Base-by-base conservation (phyloP, 768 basidiomycete genomes). In the Galerina marginata region DNA sequence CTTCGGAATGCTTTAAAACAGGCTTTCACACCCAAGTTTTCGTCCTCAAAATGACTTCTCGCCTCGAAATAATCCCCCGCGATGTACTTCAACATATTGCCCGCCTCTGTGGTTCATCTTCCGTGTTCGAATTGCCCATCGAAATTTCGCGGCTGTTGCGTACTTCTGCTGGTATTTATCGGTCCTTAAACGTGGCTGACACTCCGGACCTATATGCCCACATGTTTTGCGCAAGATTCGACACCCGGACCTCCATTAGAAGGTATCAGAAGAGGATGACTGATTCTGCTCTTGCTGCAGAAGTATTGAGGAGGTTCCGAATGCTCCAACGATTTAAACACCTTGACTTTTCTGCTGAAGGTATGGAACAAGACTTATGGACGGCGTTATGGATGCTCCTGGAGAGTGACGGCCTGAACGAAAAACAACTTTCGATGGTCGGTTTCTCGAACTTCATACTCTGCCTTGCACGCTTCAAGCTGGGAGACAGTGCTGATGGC, bases 21-120 rank as follows among this genome's bases (percentile, higher is more conserved):
- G 39, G 39, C 11, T 11, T 42, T 29, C 12, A 3, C 44, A 2
- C 25, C 26, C 20, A 33, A 37, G 45, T 38, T 4, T 48, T 9
- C 23, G 16, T 10, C 26, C 36, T 7, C 10, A 42, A 46, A 65
- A 86, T 84, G 83, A 36, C 74, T 63, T 79, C 82, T 59, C 69
- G 67, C 52, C 72, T 89, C 50, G 81, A 85, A 56, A 70, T 65
- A 2, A 67, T 88, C 39, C 86, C 88, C 20, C 72, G 72, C 65
- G 86, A 89, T 65, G 71, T 90, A 62, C 79, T 90, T 15, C 81
- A 81, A 45, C 74, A 83, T 62, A 79, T 90, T 37, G 85, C 85
- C 11, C 75, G 81, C 60, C 75, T 83, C 44, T 73, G 77, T 33
- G 78, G 77, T 37, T 74, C 81, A 11, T 69, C 72, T 2, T 76